Conservation (phyloP, 176 grass and related monocot genomes). For the Elymus sibiricus region DNA sequence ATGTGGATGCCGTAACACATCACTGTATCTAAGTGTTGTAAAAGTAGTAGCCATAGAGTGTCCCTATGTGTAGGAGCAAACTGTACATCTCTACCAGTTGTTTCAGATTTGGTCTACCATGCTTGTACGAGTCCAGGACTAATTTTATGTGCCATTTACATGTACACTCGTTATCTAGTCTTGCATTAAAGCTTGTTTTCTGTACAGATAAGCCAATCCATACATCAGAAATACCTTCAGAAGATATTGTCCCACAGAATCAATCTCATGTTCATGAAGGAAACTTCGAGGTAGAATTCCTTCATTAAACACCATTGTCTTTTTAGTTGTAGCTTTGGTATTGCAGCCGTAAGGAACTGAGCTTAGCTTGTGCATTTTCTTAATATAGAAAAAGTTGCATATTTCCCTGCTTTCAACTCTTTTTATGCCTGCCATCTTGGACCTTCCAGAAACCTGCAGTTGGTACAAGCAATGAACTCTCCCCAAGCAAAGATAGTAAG, state of each 20-base stretch:
- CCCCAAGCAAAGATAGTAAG: conserved; percentile 33
- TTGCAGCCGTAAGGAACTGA: conserved; percentile 13
- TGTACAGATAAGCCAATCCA: conserved; percentile 34
- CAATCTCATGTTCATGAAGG: conserved; percentile 20
- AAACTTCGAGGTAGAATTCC: conserved; percentile 37
- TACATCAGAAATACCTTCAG: conserved; percentile 17
- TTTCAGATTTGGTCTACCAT: not conserved
- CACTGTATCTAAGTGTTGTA: not conserved
- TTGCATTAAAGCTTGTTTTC: conserved; percentile 16
- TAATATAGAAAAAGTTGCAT: conserved; percentile 11
- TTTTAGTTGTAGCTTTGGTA: conserved; percentile 15
- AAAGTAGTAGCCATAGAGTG: conserved; percentile 8
- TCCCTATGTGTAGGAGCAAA: not conserved
- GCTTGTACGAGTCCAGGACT: not conserved
- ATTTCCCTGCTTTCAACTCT: not conserved
- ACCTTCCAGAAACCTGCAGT: conserved; percentile 31
- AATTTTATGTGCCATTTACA: not conserved
- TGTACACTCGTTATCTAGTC: not conserved
- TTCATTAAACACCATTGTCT: not conserved
- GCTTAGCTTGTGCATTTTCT: conserved; percentile 12
- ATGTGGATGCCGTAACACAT: not conserved
- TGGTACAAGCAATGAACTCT: conserved; percentile 21
- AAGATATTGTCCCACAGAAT: conserved; percentile 26
- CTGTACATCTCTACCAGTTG: not conserved
- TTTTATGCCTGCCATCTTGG: conserved; percentile 20